These are phyloP conservation scores for Suillus ampliporus DNA, from an alignment of 768 basidiomycete species.

Conservation along the genomic window DNA sequence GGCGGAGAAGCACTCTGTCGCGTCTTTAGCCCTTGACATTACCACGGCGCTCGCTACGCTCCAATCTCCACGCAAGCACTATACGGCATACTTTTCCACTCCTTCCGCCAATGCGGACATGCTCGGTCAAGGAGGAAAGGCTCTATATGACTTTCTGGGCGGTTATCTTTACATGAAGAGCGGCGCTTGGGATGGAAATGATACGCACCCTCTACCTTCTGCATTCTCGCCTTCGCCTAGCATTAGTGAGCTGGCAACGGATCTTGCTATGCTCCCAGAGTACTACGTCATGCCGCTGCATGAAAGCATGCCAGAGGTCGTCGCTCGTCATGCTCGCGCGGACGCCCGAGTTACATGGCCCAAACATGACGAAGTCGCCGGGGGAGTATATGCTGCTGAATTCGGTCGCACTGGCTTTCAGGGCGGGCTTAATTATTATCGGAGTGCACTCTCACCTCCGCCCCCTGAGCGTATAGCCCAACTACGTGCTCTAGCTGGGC, in stretches of 20 bases:
- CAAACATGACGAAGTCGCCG: conserved; percentile 48
- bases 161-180: conserved; percentile 56
- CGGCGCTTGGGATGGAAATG: conserved; percentile 54
- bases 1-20: conserved; percentile 23
- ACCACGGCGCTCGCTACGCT: conserved; percentile 42
- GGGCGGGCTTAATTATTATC: conserved; percentile 66
- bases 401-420: conserved; percentile 63
- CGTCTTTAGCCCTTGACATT: conserved; percentile 14
- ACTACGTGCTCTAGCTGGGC: conserved; percentile 50
- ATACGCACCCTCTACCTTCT: conserved; percentile 43
- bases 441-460: conserved; percentile 39
- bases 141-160: conserved; percentile 28
- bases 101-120: conserved; percentile 54
- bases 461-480: conserved; percentile 45
- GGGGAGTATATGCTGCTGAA: conserved; percentile 50
- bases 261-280: conserved; percentile 51
- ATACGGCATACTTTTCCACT: conserved; percentile 55
- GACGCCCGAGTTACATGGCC: conserved; percentile 47
- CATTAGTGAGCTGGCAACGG: conserved; percentile 30
- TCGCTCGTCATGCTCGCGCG: conserved; percentile 42
- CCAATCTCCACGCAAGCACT: conserved; percentile 61
- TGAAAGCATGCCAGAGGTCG: conserved; percentile 58
- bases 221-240: conserved; percentile 27
- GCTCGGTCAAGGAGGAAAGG: conserved; percentile 26
- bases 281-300: conserved; percentile 67